Conservation (phyloP, 169 alveolate species). For the Plasmodium inui region DNA sequence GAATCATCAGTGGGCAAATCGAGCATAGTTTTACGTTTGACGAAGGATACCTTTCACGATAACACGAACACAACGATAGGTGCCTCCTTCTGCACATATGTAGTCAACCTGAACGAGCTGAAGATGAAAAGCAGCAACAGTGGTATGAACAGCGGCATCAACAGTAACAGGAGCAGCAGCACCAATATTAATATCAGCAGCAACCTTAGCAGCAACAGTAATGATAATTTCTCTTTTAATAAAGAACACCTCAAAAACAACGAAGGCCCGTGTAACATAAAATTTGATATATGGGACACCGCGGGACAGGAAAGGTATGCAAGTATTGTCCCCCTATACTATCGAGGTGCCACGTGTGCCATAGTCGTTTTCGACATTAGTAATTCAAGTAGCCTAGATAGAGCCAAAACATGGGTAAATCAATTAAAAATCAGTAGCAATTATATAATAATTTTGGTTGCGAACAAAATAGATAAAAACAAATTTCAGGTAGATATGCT, state of each 20-base stretch:
- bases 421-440: slow-evolving; percentile 82
- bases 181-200: neutral
- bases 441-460: slow-evolving; percentile 83
- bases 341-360: slow-evolving; percentile 92
- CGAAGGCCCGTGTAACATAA: slow-evolving; percentile 77
- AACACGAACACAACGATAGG: slow-evolving; percentile 92
- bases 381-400: slow-evolving; percentile 85
- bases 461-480: slow-evolving; percentile 83
- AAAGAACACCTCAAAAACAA: slow-evolving; percentile 16
- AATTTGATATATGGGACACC: slow-evolving; percentile 93
- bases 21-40: slow-evolving; percentile 91
- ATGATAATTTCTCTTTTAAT: slow-evolving; percentile 9
- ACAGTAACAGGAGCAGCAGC: neutral
- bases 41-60: slow-evolving; percentile 91
- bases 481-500: slow-evolving; percentile 80
- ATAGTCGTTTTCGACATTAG: slow-evolving; percentile 91
- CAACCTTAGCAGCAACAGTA: neutral
- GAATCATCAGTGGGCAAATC: slow-evolving; percentile 94
- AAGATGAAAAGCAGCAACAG: slow-evolving; percentile 31
- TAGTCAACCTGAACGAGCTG: slow-evolving; percentile 76
- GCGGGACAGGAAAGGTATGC: slow-evolving; percentile 94
- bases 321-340: slow-evolving; percentile 90
- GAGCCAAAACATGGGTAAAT: slow-evolving; percentile 89
- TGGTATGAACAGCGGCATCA: slow-evolving; percentile 3
- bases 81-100: slow-evolving; percentile 90